Evolutionary conservation across 257 asterid genomes (phyloP).

Genomic region (Nicotiana attenuata): DNA sequence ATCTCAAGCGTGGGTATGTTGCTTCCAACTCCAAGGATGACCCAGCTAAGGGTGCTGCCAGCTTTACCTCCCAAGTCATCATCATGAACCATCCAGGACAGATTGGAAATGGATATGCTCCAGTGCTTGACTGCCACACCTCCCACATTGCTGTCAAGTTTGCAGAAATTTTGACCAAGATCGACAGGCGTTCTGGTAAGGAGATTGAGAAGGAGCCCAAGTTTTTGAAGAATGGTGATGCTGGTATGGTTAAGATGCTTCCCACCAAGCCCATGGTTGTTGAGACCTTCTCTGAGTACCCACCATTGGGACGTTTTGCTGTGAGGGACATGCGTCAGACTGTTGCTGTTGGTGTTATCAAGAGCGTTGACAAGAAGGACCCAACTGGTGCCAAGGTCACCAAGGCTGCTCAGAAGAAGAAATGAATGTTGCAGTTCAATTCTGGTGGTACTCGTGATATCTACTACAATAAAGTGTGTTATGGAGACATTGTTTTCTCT

Average conservation of each 20-base stretch:
- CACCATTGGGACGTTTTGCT: slow-evolving; percentile 66
- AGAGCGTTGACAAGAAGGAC: slow-evolving; percentile 70
- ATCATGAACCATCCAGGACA: slow-evolving; percentile 84
- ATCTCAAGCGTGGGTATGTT: slow-evolving; percentile 74
- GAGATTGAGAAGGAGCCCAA: slow-evolving; percentile 73
- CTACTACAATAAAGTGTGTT: slow-evolving; percentile 13
- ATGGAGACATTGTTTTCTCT: neutral
- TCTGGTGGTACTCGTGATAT: neutral
- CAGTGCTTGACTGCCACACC: slow-evolving; percentile 67
- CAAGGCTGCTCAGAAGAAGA: slow-evolving; percentile 79
- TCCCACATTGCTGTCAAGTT: slow-evolving; percentile 71
- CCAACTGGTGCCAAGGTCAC: slow-evolving; percentile 70
- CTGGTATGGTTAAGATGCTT: slow-evolving; percentile 72
- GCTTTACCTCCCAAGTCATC: slow-evolving; percentile 65
- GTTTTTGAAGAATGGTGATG: slow-evolving; percentile 74
- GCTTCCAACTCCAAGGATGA: slow-evolving; percentile 83
- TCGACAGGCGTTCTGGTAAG: slow-evolving; percentile 76
- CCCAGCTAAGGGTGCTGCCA: slow-evolving; percentile 68
- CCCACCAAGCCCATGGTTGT: slow-evolving; percentile 86
- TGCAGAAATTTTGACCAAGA: slow-evolving; percentile 61
- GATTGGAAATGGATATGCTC: slow-evolving; percentile 68
- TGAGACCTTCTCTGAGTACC: slow-evolving; percentile 55
- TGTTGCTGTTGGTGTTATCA: slow-evolving; percentile 71
- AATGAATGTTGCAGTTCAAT: slow-evolving; percentile 34
- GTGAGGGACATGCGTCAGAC: slow-evolving; percentile 80